These are phyloP conservation scores for Bryoerythrophyllum caledonicum DNA, from an alignment of 225 moss, liverwort and hornwort species.

Conservation along the genomic window DNA sequence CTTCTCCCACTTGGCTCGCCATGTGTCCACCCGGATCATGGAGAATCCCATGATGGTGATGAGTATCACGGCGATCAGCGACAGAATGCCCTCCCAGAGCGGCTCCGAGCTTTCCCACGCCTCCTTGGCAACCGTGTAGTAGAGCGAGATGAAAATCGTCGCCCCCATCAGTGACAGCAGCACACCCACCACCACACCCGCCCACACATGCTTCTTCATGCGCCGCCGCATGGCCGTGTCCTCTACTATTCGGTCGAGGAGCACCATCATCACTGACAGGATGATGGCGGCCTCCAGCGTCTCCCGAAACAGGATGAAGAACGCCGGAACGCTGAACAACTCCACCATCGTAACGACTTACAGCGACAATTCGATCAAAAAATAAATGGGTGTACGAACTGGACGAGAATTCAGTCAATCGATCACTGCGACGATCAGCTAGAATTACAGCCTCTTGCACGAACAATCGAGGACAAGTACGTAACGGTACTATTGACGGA, in stretches of 20 bases:
- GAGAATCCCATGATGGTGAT: slow-evolving; percentile 73
- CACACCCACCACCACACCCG: slow-evolving; percentile 50
- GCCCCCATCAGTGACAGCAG: slow-evolving; percentile 34
- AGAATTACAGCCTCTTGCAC: too few relatives aligned
- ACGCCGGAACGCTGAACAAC: slow-evolving; percentile 74
- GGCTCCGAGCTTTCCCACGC: slow-evolving; percentile 61
- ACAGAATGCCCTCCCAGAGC: slow-evolving; percentile 70
- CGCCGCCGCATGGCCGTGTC: slow-evolving; percentile 15
- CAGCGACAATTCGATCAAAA: too few relatives aligned
- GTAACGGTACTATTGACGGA: too few relatives aligned
- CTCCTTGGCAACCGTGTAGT: slow-evolving; percentile 66
- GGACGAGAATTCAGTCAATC: too few relatives aligned
- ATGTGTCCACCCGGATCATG: slow-evolving; percentile 72
- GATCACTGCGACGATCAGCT: too few relatives aligned
- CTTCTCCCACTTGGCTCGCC: slow-evolving; percentile 75
- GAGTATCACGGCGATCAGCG: slow-evolving; percentile 52
- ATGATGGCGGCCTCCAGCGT: slow-evolving; percentile 76
- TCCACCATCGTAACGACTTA: slow-evolving; percentile 62
- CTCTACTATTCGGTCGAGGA: slow-evolving; percentile 54
- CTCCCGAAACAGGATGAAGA: slow-evolving; percentile 71
- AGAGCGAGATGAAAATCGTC: slow-evolving; percentile 55
- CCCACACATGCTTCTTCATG: slow-evolving; percentile 70
- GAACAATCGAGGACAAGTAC: too few relatives aligned
- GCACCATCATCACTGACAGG: slow-evolving; percentile 60
- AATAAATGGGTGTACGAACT: too few relatives aligned